Conservation (phyloP, 805 yeast species). For the Tetrapisispora fleetii region DNA sequence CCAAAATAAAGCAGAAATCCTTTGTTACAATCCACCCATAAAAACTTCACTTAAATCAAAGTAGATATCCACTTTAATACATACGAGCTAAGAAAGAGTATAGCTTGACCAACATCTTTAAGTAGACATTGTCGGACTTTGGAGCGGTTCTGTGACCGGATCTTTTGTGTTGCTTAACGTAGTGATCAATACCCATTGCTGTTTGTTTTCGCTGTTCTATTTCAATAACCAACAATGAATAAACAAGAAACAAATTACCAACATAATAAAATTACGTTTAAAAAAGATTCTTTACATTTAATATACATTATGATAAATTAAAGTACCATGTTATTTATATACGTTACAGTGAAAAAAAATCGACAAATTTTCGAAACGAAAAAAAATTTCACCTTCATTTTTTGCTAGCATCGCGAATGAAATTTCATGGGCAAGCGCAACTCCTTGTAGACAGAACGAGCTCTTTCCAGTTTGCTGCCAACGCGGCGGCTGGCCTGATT, state of each 20-base stretch:
- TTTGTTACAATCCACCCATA: conserved; percentile 4
- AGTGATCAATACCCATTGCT: conserved; percentile 93
- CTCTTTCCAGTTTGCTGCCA: too few relatives aligned
- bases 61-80: conserved; percentile 32
- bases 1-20: conserved; percentile 13
- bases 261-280: background rate
- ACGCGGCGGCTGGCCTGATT: too few relatives aligned
- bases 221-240: background rate
- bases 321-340: too few relatives aligned
- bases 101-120: conserved; percentile 93
- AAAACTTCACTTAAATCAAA: conserved; percentile 1
- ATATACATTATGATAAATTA: too few relatives aligned
- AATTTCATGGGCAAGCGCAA: too few relatives aligned
- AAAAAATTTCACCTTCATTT: too few relatives aligned
- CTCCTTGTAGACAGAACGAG: too few relatives aligned
- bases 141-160: conserved; percentile 98
- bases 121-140: conserved; percentile 98
- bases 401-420: too few relatives aligned
- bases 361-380: too few relatives aligned
- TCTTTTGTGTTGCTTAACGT: conserved; percentile 91
- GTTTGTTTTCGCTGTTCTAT: conserved; percentile 4
- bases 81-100: conserved; percentile 99
- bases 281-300: background rate
- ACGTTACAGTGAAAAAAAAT: too few relatives aligned
- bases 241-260: background rate